Conservation (phyloP, 441 rosid genomes). For the Arabidopsis hybrid region DNA sequence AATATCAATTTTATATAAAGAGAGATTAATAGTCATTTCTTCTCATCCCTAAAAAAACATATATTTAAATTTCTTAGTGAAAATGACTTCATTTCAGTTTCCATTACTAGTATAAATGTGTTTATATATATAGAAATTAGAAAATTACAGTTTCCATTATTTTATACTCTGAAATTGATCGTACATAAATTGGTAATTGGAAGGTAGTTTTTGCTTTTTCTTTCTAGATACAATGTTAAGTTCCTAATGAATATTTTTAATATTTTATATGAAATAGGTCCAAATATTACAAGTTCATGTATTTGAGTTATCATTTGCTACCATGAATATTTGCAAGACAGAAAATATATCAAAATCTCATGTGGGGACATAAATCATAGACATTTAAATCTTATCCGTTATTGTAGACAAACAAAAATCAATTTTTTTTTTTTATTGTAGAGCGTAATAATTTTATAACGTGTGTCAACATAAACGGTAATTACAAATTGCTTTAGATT, state of each 20-base stretch:
- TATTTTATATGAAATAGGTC: neutral
- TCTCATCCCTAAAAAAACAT: too few relatives aligned
- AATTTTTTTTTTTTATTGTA: neutral
- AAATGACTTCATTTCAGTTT: neutral
- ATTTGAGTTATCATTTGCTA: conserved; percentile 31
- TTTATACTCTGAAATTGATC: neutral
- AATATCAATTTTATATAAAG: too few relatives aligned
- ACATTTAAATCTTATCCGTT: conserved; percentile 34
- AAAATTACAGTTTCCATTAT: neutral
- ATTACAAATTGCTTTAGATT: conserved; percentile 1
- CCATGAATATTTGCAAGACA: conserved; percentile 29
- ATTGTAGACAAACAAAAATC: conserved; percentile 6
- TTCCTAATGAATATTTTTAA: neutral
- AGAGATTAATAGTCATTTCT: too few relatives aligned
- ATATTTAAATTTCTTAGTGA: too few relatives aligned
- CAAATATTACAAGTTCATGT: conserved; percentile 28
- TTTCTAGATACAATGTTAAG: neutral
- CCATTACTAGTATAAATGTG: neutral
- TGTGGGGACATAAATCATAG: conserved; percentile 42
- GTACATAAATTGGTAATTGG: neutral
- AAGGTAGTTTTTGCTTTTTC: neutral
- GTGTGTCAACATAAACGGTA: neutral
- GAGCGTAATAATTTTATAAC: conserved; percentile 22
- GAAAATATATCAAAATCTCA: conserved; percentile 33
- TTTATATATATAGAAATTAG: neutral